These are phyloP conservation scores for Canavalia gladiata DNA, from an alignment of 306 rosid species.

Conservation along the genomic window DNA sequence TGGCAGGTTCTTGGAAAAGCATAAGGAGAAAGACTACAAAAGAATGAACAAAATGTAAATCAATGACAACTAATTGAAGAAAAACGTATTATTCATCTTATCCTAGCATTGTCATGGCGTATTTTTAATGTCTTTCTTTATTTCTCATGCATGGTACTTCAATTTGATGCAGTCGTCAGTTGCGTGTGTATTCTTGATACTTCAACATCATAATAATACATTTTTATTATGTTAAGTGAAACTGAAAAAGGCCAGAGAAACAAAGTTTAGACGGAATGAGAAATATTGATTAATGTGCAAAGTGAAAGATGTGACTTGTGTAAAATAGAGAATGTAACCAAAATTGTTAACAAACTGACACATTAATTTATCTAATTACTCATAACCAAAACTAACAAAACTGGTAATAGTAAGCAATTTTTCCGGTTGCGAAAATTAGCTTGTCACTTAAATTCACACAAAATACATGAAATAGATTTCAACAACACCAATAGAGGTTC, in stretches of 20 bases:
- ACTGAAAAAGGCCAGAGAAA: not conserved
- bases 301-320: not conserved
- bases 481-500: not conserved
- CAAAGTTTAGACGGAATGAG: not conserved
- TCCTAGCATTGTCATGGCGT: not conserved
- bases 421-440: not conserved
- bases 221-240: not conserved
- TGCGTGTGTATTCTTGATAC: not conserved
- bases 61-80: not conserved
- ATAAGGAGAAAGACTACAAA: not conserved
- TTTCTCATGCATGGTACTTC: not conserved
- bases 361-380: not conserved
- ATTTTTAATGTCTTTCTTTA: no score
- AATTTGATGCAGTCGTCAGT: not conserved
- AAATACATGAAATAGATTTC: not conserved
- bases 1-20: not conserved
- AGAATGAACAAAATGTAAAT: not conserved
- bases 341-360: not conserved
- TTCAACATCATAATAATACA: not conserved
- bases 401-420: not conserved
- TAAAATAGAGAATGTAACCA: not conserved
- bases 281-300: not conserved
- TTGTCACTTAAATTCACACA: not conserved
- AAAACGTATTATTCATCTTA: not conserved
- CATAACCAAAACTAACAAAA: not conserved